These are phyloP conservation scores for Claviceps sp. DNA, from an alignment of 2,329 filamentous ascomycete genomes.

Conservation along the genomic window DNA sequence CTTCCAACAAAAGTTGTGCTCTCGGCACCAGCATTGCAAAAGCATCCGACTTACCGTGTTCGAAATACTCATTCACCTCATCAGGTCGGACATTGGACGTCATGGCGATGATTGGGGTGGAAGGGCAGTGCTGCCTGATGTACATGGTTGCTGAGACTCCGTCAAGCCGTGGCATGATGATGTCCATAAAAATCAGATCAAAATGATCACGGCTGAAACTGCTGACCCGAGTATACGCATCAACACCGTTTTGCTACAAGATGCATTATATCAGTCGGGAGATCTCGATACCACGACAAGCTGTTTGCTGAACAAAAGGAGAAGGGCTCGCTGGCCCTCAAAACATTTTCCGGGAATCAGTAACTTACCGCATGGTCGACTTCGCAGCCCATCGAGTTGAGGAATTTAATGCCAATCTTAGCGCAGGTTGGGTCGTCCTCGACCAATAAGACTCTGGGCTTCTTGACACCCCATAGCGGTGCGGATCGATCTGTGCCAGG, in stretches of 20 bases:
- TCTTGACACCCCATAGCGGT: slow-evolving; percentile 41
- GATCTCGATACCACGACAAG: too few species aligned
- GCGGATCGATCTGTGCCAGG: slow-evolving; percentile 25
- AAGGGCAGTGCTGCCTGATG: slow-evolving; percentile 73
- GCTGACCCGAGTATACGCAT: slow-evolving; percentile 78
- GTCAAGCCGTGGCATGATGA: slow-evolving; percentile 94
- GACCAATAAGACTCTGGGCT: slow-evolving; percentile 76
- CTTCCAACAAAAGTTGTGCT: not conserved
- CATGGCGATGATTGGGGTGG: slow-evolving; percentile 91
- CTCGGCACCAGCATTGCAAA: not conserved
- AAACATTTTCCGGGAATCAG: not conserved
- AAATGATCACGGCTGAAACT: slow-evolving; percentile 33
- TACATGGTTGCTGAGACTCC: slow-evolving; percentile 90
- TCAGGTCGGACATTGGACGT: slow-evolving; percentile 95
- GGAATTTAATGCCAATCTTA: slow-evolving; percentile 54
- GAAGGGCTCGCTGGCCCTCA: not conserved
- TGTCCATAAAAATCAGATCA: slow-evolving; percentile 73
- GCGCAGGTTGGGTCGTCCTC: slow-evolving; percentile 64
- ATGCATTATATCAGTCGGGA: not conserved
- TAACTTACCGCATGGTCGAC: slow-evolving; percentile 52
- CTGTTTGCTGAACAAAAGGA: not conserved
- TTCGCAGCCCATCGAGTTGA: slow-evolving; percentile 50
- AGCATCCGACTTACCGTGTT: slow-evolving; percentile 59
- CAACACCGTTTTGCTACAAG: slow-evolving; percentile 55
- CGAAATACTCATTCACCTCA: slow-evolving; percentile 94